Conservation (phyloP, 2,329 filamentous ascomycete genomes). For the Phaeosphaeriaceae sp. region DNA sequence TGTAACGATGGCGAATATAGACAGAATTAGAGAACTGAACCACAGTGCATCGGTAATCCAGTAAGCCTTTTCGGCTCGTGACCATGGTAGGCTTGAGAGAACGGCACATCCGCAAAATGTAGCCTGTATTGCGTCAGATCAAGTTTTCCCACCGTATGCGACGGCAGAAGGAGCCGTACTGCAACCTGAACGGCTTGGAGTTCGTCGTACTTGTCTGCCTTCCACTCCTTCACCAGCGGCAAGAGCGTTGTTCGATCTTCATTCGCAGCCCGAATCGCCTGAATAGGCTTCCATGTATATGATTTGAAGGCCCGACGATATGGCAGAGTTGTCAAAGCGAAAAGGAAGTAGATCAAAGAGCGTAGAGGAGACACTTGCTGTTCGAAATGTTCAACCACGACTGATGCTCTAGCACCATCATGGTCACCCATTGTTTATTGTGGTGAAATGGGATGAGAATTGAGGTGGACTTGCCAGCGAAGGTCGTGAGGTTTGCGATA, state of each 20-base stretch:
- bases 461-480: background rate
- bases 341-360: constrained; percentile 3
- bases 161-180: constrained; percentile 10
- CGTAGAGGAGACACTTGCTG: background rate
- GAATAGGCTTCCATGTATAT: constrained; percentile 39
- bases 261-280: constrained; percentile 20
- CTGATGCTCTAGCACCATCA: background rate
- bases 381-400: background rate
- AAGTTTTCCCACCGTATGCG: too few species aligned
- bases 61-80: constrained; percentile 15
- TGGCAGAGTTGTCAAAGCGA: constrained; percentile 16
- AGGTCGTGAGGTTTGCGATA: background rate
- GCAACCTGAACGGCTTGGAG: constrained; percentile 35
- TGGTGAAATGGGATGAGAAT: background rate
- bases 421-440: background rate
- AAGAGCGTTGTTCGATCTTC: constrained; percentile 26
- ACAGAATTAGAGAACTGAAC: constrained; percentile 31
- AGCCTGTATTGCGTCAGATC: constrained; percentile 19
- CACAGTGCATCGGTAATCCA: constrained; percentile 35
- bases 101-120: constrained; percentile 38
- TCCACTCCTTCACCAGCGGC: constrained; percentile 28
- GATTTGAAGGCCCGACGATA: constrained; percentile 40
- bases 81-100: constrained; percentile 29
- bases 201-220: constrained; percentile 37
- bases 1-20: constrained; percentile 39